A percentile compares a stretch with the other conserved stretches of the same genome.
Conservation (phyloP, 2,329 filamentous ascomycete genomes). For the Cercospora sojina region DNA sequence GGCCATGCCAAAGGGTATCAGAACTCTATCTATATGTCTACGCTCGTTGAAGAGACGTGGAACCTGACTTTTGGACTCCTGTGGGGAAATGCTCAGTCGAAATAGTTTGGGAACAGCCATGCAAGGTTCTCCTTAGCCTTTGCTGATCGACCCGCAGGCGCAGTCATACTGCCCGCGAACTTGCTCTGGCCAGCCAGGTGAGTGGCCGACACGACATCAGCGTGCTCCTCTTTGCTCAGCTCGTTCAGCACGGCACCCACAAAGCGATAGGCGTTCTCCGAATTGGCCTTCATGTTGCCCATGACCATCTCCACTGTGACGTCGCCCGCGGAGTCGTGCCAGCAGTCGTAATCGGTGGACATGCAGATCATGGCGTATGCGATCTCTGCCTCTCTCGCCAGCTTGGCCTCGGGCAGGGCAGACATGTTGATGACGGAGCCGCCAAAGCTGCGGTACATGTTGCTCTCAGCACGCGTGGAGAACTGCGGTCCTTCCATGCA, state of each 20-base stretch:
- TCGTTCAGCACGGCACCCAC: conserved; percentile 86
- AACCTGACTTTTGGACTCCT: background rate
- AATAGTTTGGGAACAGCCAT: conserved; percentile 86
- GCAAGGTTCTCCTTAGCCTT: conserved; percentile 77
- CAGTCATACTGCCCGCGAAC: conserved; percentile 80
- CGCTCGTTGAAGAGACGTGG: conserved; percentile 3
- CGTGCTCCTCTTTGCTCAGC: conserved; percentile 73
- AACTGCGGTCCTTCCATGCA: conserved; percentile 99
- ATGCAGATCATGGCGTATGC: conserved; percentile 99
- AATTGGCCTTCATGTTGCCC: conserved; percentile 92
- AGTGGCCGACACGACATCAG: conserved; percentile 72
- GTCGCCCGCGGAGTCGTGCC: conserved; percentile 73
- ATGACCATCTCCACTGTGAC: conserved; percentile 98
- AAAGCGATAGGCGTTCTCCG: conserved; percentile 79
- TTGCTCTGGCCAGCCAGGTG: conserved; percentile 75
- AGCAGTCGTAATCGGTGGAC: conserved; percentile 99
- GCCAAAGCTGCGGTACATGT: conserved; percentile 93
- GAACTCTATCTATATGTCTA: conserved; percentile 1
- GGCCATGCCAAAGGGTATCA: conserved; percentile 8
- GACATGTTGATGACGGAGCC: conserved; percentile 99
- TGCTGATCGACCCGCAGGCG: conserved; percentile 67
- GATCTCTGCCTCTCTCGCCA: conserved; percentile 93
- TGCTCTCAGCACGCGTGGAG: conserved; percentile 90
- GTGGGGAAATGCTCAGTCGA: conserved; percentile 39
- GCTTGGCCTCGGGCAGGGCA: conserved; percentile 88